A percentile compares a stretch with the other conserved stretches of the same genome.
Conservation (phyloP, 1,284 basidiomycete species). For the Heterobasidion irregulare region DNA sequence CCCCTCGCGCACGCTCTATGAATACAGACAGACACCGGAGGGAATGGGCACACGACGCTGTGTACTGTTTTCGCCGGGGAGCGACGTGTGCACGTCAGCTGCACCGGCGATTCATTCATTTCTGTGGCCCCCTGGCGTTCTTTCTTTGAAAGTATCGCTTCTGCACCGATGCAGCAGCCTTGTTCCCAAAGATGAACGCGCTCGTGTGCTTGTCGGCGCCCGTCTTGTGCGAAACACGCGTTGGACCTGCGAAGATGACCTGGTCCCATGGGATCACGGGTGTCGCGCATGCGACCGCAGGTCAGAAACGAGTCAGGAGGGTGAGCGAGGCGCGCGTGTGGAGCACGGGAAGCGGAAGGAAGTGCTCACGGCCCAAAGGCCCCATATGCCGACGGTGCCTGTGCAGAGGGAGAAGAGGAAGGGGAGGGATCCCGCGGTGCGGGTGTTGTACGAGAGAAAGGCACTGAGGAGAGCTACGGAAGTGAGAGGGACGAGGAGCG, state of each 20-base stretch:
- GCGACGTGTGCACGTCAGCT: too few species aligned
- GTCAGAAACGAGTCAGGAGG: neutral
- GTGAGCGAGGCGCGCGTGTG: neutral
- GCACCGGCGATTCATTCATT: neutral
- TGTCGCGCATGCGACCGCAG: neutral
- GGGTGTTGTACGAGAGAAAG: conserved; percentile 60
- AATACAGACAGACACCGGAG: too few species aligned
- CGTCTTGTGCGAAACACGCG: conserved; percentile 55
- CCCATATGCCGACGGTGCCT: conserved; percentile 50
- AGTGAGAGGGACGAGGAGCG: conserved; percentile 53
- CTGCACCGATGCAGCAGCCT: conserved; percentile 56
- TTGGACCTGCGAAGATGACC: conserved; percentile 56
- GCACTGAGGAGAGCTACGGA: conserved; percentile 42
- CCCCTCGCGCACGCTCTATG: too few species aligned
- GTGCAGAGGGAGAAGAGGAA: conserved; percentile 41
- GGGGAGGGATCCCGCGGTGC: conserved; percentile 46
- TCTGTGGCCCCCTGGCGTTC: conserved; percentile 14
- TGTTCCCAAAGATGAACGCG: conserved; percentile 70
- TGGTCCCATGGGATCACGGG: conserved; percentile 18
- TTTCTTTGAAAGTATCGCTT: conserved; percentile 56
- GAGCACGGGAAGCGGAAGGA: too few species aligned
- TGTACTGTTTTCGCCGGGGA: too few species aligned
- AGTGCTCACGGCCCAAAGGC: conserved; percentile 57
- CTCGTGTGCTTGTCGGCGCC: conserved; percentile 78
- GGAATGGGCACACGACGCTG: too few species aligned